Evolutionary conservation across 768 basidiomycete species (phyloP).

Genomic region (Suillus cothurnatus): DNA sequence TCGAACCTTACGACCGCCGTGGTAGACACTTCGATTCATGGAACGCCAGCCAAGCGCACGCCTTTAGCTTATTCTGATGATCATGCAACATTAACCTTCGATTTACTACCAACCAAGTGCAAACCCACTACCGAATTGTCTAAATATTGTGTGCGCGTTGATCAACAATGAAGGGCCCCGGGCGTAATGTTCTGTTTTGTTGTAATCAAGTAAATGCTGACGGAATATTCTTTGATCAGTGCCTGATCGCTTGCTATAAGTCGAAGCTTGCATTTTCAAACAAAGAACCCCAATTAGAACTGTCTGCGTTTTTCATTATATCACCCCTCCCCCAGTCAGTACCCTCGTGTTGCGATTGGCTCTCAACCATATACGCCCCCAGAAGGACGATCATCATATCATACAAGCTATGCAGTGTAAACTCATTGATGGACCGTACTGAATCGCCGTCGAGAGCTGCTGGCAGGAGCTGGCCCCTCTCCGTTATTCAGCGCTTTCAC

Average conservation of each 20-base stretch:
- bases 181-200: neutral
- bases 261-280: neutral
- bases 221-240: neutral
- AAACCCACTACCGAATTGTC: neutral
- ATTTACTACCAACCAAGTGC: neutral
- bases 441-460: neutral
- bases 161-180: too few species aligned
- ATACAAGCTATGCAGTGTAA: neutral
- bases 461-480: neutral
- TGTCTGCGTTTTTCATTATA: neutral
- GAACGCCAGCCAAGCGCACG: neutral
- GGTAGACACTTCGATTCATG: neutral
- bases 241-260: slow-evolving; percentile 1
- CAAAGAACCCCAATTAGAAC: neutral
- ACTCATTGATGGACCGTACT: too few species aligned
- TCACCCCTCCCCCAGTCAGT: neutral
- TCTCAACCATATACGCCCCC: neutral
- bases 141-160: neutral
- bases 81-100: neutral
- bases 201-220: neutral
- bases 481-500: neutral
- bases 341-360: neutral
- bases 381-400: neutral
- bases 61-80: neutral
- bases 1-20: neutral